Percentiles rank a stretch among this genome's conserved stretches.
phyloP scores from a whole-genome alignment of 768 basidiomycete species.

The Tulasnella sp. region DNA sequence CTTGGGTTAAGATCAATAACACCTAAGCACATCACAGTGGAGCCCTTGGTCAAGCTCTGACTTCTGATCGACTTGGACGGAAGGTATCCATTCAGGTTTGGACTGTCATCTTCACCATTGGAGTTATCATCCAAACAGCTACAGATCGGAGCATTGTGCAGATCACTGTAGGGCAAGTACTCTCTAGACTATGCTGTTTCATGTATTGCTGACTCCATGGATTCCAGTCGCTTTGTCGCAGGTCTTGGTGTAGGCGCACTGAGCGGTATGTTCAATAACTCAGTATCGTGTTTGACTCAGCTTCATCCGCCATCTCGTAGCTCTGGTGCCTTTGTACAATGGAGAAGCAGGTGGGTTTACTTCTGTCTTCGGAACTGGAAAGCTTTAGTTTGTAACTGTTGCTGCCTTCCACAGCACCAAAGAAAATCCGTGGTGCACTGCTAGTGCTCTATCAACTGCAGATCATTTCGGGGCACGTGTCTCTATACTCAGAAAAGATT shows the following conservation, averaged over 20 bases:
- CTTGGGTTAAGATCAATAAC: not conserved
- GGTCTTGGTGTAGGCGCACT: conserved; percentile 67
- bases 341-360: no score
- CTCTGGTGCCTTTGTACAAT: conserved; percentile 59
- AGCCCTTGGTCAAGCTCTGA: conserved; percentile 57
- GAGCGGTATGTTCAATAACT: conserved; percentile 37
- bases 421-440: conserved; percentile 54
- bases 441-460: conserved; percentile 67
- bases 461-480: conserved; percentile 51
- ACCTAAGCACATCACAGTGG: conserved; percentile 31
- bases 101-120: conserved; percentile 58
- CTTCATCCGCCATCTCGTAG: conserved; percentile 25
- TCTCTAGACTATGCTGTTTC: not conserved
- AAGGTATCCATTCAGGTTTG: conserved; percentile 63
- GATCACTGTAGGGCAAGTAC: conserved; percentile 40
- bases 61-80: conserved; percentile 58
- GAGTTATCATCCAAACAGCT: conserved; percentile 56
- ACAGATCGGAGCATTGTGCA: conserved; percentile 48
- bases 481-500: not conserved
- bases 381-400: no score
- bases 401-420: no score
- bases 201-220: not conserved
- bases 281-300: not conserved
- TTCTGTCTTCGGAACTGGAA: no score
- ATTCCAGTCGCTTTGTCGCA: conserved; percentile 48